Evolutionary conservation across 1,139 yeast species (phyloP), one percentile per base, ranked within the genome.

Genomic region (Protomyces macrosporus): DNA sequence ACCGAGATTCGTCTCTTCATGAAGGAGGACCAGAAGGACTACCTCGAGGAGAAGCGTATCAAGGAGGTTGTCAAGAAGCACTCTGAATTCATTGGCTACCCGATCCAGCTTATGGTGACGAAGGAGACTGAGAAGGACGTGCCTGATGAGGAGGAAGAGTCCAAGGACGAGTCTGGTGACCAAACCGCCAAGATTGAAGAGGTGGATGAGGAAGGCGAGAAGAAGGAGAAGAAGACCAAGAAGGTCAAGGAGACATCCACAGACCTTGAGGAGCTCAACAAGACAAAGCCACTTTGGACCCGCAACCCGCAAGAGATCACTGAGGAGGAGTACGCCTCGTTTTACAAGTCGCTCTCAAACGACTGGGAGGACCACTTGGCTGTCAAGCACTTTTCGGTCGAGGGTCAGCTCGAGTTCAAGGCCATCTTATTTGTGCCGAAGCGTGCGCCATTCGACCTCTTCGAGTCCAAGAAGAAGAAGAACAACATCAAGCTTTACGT

Each of bases 281-380:
- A 93, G 84, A 90, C 96, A 72, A 95, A 95, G 83, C 99, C 99
- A 71, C 83, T 95, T 77, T 95, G 99, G 99, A 93, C 98, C 72
- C 90, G 98, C 85, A 88, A 87, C 83, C 98, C 99, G 77, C 81
- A 95, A 73, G 99, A 95, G 70, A 96, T 95, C 72, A 85, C 97
- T 71, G 95, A 90, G 83, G 98, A 95, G 71, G 99, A 95, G 82
- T 95, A 95, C 84, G 93, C 95, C 76, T 95, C 98, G 69, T 95
- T 95, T 88, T 95, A 95, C 88, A 95, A 95, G 84, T 90, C 98
- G 63, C 93, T 95, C 75, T 91, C 98, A 66, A 95, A 95, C 81
- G 99, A 95, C 80, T 95, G 98, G 98, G 98, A 93, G 83, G 98
- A 93, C 78, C 99, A 97, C 81, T 86, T 93, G 78, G 98, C 98